phyloP scores from a whole-genome alignment of 2,329 filamentous ascomycete genomes.

The Colletotrichum theobromicola region DNA sequence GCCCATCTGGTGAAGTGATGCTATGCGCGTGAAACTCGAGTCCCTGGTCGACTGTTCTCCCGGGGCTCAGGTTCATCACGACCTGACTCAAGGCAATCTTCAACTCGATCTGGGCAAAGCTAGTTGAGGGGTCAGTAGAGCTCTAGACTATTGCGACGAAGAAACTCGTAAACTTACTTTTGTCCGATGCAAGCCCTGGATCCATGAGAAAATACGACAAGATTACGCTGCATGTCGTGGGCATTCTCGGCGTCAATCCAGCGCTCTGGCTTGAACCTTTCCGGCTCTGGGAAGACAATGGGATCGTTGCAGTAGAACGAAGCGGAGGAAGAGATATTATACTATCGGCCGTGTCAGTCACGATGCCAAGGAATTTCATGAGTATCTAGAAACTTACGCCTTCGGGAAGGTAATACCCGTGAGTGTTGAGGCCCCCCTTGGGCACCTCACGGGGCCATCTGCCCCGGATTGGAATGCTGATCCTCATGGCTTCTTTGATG shows the following conservation, averaged over 20 bases:
- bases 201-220: background rate
- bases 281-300: background rate
- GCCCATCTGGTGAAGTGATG: background rate
- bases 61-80: background rate
- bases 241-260: background rate
- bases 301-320: background rate
- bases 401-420: background rate
- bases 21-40: background rate
- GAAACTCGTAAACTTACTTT: background rate
- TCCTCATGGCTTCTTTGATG: background rate
- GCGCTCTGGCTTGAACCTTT: background rate
- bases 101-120: background rate
- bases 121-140: background rate
- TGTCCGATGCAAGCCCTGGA: background rate
- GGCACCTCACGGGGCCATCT: background rate
- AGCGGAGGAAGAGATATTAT: background rate
- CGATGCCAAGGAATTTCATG: rapidly evolving
- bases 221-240: background rate
- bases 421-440: background rate
- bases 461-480: background rate
- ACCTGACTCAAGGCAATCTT: background rate
- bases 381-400: background rate
- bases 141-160: background rate
- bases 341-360: background rate
- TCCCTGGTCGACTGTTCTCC: background rate